A percentile compares a stretch with the other conserved stretches of the same genome.
These are phyloP conservation scores for apple (Malus domestica) DNA, from an alignment of 306 rosid genomes.

Conservation along the genomic window ASM211411v1 NC_041801.1:21470001-21470500, in stretches of 20 bases:
- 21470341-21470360: not conserved
- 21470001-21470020: not conserved
- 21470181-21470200: not conserved
- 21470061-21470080: too few species aligned
- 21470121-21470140: too few species aligned
- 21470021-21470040: too few species aligned
- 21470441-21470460: not conserved
- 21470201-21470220: not conserved
- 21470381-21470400: not conserved
- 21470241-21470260: not conserved
- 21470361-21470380: not conserved
- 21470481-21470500: constrained; percentile 1
- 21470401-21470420: not conserved
- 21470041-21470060: too few species aligned
- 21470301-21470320: not conserved
- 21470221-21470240: constrained; percentile 1
- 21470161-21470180: not conserved
- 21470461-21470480: not conserved
- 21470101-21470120: too few species aligned
- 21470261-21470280: not conserved
- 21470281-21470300: not conserved
- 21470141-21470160: not conserved
- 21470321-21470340: not conserved
- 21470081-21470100: too few species aligned
- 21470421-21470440: not conserved